These are phyloP conservation scores for Globisporangium nunn DNA, from an alignment of 352 stramenopile species.

Conservation along the genomic window DNA sequence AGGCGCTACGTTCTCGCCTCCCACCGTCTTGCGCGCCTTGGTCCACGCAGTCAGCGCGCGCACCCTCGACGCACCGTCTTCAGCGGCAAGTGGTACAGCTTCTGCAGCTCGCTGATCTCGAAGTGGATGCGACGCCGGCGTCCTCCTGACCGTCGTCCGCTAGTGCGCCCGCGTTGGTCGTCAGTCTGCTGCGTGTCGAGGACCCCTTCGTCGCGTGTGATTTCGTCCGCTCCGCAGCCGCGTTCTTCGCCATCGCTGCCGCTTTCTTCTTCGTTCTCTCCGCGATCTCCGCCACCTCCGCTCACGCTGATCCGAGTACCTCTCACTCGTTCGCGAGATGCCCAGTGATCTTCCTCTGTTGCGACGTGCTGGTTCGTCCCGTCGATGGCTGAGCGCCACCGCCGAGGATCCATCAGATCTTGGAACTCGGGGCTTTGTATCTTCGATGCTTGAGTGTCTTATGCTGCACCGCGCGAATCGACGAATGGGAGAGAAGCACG, in stretches of 20 bases:
- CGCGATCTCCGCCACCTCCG: too few species aligned
- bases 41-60: background rate
- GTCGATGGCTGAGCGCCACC: background rate
- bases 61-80: slow-evolving; percentile 39
- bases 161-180: background rate
- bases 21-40: background rate
- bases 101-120: slow-evolving; percentile 41
- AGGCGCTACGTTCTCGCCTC: too few species aligned
- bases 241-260: too few species aligned
- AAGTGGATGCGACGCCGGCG: slow-evolving; percentile 45
- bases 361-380: too few species aligned
- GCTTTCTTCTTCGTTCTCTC: too few species aligned
- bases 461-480: slow-evolving; percentile 4
- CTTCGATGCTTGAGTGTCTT: background rate
- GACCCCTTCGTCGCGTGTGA: too few species aligned
- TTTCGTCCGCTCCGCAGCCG: too few species aligned
- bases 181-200: background rate
- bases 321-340: too few species aligned
- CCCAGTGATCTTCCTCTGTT: too few species aligned
- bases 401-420: background rate
- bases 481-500: background rate
- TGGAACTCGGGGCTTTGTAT: background rate
- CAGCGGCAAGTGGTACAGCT: slow-evolving; percentile 64
- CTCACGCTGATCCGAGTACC: too few species aligned
- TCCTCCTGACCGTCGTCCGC: background rate